Percentiles rank a stretch among this genome's conserved stretches.
Evolutionary conservation across 352 stramenopile species (phyloP).

Genomic region (Hyaloperonospora brassicae): DNA sequence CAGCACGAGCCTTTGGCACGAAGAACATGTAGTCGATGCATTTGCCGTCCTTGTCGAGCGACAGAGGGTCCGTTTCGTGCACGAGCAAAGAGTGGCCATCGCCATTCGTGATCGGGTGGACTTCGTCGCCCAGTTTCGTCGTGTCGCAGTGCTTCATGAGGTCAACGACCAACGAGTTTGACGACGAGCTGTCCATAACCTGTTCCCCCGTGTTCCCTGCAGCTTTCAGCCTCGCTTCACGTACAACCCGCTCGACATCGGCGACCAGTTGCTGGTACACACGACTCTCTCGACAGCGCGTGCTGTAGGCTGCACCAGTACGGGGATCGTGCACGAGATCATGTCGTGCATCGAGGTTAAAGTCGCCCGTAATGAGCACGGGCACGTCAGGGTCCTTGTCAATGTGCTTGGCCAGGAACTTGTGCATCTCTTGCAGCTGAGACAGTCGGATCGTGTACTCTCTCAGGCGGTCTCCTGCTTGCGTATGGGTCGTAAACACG

Average conservation of each 20-base stretch:
- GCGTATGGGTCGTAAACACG: conserved; percentile 83
- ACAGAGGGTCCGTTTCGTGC: conserved; percentile 38
- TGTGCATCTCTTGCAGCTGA: conserved; percentile 56
- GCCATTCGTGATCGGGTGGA: conserved; percentile 75
- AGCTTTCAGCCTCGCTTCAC: conserved; percentile 19
- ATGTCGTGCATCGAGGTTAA: conserved; percentile 75
- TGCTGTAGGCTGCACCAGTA: conserved; percentile 20
- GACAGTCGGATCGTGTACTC: conserved; percentile 48
- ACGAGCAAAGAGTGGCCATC: conserved; percentile 61
- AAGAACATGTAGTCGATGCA: conserved; percentile 87
- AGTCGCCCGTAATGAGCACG: conserved; percentile 68
- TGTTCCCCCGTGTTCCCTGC: conserved; percentile 3
- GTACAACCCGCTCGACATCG: conserved; percentile 40
- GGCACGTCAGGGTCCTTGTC: conserved; percentile 42
- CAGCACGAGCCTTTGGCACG: conserved; percentile 28
- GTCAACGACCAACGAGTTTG: conserved; percentile 31
- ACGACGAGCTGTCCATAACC: conserved; percentile 7
- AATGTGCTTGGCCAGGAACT: conserved; percentile 47
- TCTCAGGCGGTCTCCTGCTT: conserved; percentile 45
- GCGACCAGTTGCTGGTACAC: conserved; percentile 52
- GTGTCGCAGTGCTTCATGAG: conserved; percentile 63
- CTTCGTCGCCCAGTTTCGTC: conserved; percentile 36
- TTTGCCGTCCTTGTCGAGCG: conserved; percentile 56
- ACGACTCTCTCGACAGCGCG: conserved; percentile 43
- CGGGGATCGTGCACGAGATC: conserved; percentile 42